phyloP scores from a whole-genome alignment of 1,284 basidiomycete species.

The Sporisorium sorghi region DNA sequence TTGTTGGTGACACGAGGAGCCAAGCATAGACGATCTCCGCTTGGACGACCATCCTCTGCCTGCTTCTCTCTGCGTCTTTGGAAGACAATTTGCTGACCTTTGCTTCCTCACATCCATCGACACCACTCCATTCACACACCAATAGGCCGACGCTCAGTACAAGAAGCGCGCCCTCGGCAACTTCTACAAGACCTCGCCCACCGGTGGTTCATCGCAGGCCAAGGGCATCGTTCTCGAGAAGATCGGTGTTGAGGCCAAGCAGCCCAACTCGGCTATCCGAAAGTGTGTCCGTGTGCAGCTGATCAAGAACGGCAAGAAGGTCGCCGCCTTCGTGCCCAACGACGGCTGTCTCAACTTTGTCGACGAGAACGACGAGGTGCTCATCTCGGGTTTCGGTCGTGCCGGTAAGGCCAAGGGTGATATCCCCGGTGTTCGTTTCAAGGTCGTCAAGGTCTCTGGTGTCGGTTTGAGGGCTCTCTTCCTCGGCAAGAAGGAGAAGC shows the following conservation, averaged over 20 bases:
- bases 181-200: conserved; percentile 99
- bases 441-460: conserved; percentile 99
- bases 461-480: conserved; percentile 79
- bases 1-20: background rate
- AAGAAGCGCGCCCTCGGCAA: conserved; percentile 99
- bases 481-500: conserved; percentile 66
- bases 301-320: conserved; percentile 99
- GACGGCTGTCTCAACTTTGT: conserved; percentile 98
- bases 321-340: conserved; percentile 73
- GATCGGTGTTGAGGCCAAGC: conserved; percentile 87
- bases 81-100: conserved; percentile 18
- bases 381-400: conserved; percentile 99
- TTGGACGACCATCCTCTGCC: background rate
- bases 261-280: conserved; percentile 99
- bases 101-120: background rate
- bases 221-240: conserved; percentile 99
- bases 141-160: conserved; percentile 95
- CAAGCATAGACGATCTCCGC: no score
- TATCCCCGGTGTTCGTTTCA: conserved; percentile 90
- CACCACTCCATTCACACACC: background rate
- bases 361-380: conserved; percentile 96
- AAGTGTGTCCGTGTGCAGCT: conserved; percentile 99
- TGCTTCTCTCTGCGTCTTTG: conserved; percentile 2
- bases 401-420: conserved; percentile 99
- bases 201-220: conserved; percentile 98